These are phyloP conservation scores for Aspergillus flavus DNA, from an alignment of 2,329 filamentous ascomycete genomes.

Conservation along the genomic window DNA sequence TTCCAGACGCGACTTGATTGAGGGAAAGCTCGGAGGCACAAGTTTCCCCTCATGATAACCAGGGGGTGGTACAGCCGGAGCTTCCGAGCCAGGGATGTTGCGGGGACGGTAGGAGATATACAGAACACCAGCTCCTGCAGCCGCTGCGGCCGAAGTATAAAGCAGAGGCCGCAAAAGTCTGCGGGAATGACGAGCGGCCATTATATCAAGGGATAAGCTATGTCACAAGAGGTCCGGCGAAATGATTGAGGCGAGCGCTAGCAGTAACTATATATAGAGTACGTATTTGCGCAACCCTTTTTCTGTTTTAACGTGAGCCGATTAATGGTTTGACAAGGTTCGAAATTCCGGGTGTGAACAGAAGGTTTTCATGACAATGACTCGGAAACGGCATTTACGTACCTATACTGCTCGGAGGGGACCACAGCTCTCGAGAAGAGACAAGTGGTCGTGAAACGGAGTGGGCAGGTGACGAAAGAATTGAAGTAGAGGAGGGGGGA, in stretches of 20 bases:
- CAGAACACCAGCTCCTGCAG: slow-evolving; percentile 57
- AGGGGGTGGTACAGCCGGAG: slow-evolving; percentile 64
- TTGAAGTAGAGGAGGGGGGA: not conserved
- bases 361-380: not conserved
- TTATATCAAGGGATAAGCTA: slow-evolving; percentile 19
- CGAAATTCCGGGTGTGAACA: not conserved
- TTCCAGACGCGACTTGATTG: slow-evolving; percentile 52
- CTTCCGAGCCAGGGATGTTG: slow-evolving; percentile 65
- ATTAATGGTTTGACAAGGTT: not conserved
- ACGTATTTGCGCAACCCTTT: not conserved
- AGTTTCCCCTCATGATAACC: slow-evolving; percentile 63
- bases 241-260: not conserved
- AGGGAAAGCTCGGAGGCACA: slow-evolving; percentile 54
- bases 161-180: slow-evolving; percentile 60
- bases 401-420: not conserved
- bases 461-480: not conserved
- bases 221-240: not conserved
- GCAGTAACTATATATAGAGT: not conserved
- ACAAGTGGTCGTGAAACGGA: not conserved
- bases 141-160: slow-evolving; percentile 60
- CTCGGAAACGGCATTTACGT: not conserved
- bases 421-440: not conserved
- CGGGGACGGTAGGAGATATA: slow-evolving; percentile 66
- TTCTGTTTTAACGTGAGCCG: not conserved
- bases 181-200: slow-evolving; percentile 46